Percentiles rank a stretch among this genome's conserved stretches.
Conservation (phyloP, 2,329 filamentous ascomycete genomes). For the Ophiostoma montium region DNA sequence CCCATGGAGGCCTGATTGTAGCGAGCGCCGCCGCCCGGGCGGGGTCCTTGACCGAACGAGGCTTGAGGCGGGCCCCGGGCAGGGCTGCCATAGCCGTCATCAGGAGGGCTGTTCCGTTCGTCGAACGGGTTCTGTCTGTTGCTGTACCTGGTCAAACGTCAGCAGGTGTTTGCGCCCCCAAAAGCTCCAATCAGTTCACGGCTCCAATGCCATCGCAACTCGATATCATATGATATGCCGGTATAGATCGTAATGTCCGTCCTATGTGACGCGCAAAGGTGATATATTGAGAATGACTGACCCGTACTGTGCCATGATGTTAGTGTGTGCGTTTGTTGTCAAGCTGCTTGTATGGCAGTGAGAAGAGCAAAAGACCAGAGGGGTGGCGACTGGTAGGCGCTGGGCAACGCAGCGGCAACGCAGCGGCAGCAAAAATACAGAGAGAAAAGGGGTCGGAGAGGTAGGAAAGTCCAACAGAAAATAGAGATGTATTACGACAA, state of each 20-base stretch:
- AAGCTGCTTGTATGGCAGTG: not conserved
- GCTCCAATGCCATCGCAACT: not conserved
- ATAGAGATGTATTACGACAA: too few species aligned
- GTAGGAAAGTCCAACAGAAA: too few species aligned
- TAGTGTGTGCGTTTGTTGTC: slow-evolving; percentile 16
- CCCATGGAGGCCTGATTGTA: slow-evolving; percentile 21
- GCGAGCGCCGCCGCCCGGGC: slow-evolving; percentile 16
- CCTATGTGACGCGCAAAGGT: too few species aligned
- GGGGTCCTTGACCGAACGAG: slow-evolving; percentile 19
- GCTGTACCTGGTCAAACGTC: slow-evolving; percentile 33
- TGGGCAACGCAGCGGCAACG: not conserved
- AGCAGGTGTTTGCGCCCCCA: not conserved
- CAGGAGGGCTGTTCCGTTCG: slow-evolving; percentile 29
- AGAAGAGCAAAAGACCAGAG: not conserved
- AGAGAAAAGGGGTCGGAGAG: too few species aligned
- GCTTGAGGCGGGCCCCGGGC: slow-evolving; percentile 17
- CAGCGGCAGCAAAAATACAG: too few species aligned
- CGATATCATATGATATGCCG: not conserved
- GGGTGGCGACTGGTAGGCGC: not conserved
- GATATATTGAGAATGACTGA: slow-evolving; percentile 27
- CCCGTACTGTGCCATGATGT: slow-evolving; percentile 39
- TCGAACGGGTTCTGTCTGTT: slow-evolving; percentile 44
- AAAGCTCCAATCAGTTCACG: slow-evolving; percentile 18
- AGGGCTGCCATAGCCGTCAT: slow-evolving; percentile 22
- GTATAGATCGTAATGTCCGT: too few species aligned